phyloP scores from a whole-genome alignment of 306 rosid genomes.

The Corylus avellana region DNA sequence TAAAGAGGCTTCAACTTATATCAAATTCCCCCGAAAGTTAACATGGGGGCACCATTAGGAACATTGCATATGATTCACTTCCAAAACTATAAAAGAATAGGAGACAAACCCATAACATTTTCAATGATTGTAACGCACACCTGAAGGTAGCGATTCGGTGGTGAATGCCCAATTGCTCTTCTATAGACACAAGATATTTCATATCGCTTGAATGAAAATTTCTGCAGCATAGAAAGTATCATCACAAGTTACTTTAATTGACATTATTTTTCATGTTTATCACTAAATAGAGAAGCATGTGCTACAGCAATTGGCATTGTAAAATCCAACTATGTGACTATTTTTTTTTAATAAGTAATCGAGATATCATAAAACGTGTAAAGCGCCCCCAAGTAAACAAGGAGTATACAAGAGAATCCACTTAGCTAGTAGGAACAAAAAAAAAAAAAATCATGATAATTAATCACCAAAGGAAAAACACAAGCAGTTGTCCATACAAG shows the following conservation, averaged over 20 bases:
- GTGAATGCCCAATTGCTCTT: conserved; percentile 90
- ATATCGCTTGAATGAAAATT: conserved; percentile 84
- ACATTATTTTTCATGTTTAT: conserved; percentile 15
- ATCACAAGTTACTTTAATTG: conserved; percentile 19
- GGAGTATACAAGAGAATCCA: too few species aligned
- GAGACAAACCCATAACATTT: not conserved
- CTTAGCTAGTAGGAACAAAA: too few species aligned
- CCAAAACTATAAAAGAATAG: conserved; percentile 7
- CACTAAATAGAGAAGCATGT: conserved; percentile 23
- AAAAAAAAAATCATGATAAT: too few species aligned
- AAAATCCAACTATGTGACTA: not conserved
- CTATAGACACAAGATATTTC: conserved; percentile 81
- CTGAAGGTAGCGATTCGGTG: conserved; percentile 95
- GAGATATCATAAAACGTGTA: too few species aligned
- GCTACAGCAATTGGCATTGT: not conserved
- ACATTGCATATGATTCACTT: conserved; percentile 2
- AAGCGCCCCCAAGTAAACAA: too few species aligned
- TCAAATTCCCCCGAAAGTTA: conserved; percentile 14
- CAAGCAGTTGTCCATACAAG: too few species aligned
- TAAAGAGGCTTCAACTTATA: conserved; percentile 17
- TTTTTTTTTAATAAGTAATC: too few species aligned
- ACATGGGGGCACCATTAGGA: conserved; percentile 5
- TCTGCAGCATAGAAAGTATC: conserved; percentile 49
- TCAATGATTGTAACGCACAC: conserved; percentile 38
- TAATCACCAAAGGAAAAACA: too few species aligned